Evolutionary conservation across 2,329 filamentous ascomycete species (phyloP).

Genomic region (Simplicillium aogashimaense): DNA sequence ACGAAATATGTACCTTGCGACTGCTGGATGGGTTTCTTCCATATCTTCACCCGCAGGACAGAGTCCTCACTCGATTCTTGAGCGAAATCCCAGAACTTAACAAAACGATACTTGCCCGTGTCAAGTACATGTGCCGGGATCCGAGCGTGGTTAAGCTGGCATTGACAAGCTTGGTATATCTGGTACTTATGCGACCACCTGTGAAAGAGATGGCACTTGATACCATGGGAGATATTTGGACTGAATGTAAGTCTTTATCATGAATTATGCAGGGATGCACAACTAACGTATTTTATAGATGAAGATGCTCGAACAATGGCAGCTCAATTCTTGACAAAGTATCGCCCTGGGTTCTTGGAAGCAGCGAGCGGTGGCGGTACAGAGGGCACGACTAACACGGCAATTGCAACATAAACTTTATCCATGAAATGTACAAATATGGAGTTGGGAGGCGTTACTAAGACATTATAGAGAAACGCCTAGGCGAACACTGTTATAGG

Average conservation of each 20-base stretch:
- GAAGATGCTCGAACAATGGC: constrained; percentile 55
- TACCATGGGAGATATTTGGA: constrained; percentile 57
- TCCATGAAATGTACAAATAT: neutral
- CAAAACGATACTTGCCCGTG: constrained; percentile 57
- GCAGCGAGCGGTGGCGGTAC: constrained; percentile 14
- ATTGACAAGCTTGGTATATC: constrained; percentile 54
- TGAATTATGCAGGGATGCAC: neutral
- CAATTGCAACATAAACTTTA: constrained; percentile 18
- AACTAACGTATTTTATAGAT: constrained; percentile 24
- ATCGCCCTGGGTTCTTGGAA: constrained; percentile 13
- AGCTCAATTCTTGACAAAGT: constrained; percentile 31
- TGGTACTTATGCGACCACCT: constrained; percentile 59
- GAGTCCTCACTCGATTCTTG: constrained; percentile 80
- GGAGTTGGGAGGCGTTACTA: too few species aligned
- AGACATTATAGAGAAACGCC: too few species aligned
- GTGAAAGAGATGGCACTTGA: constrained; percentile 53
- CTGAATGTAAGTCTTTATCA: constrained; percentile 44
- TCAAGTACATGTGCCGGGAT: constrained; percentile 58
- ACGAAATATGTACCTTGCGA: constrained; percentile 68
- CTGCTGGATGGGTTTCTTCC: constrained; percentile 84
- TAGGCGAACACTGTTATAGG: too few species aligned
- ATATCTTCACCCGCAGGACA: constrained; percentile 86
- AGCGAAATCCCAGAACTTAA: constrained; percentile 83
- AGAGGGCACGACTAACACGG: constrained; percentile 8
- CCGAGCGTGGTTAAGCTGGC: constrained; percentile 54